These are phyloP conservation scores for Neofusicoccum kwambonambiense DNA, from an alignment of 2,329 filamentous ascomycete genomes.

Conservation along the genomic window DNA sequence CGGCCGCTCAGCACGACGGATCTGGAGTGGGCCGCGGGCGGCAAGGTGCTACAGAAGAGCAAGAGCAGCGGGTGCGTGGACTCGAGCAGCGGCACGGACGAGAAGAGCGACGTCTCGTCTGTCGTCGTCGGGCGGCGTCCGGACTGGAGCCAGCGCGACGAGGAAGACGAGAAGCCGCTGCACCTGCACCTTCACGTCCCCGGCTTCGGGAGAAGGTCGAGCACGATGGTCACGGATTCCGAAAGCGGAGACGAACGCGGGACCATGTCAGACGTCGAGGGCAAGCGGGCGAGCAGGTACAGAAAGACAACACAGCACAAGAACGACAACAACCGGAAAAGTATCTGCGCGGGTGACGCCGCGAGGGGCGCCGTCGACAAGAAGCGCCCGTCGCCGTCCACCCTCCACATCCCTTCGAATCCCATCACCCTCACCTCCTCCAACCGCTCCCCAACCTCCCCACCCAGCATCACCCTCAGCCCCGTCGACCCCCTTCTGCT, in stretches of 20 bases:
- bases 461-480: neutral
- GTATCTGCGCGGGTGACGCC: neutral
- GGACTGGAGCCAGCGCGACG: slow-evolving; percentile 7
- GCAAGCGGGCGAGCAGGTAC: neutral
- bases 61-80: neutral
- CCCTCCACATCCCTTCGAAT: neutral
- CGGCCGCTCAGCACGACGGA: neutral
- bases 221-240: neutral
- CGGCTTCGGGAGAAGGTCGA: neutral
- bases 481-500: neutral
- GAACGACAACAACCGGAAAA: neutral
- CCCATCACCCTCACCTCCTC: neutral
- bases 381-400: neutral
- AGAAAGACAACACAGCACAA: neutral
- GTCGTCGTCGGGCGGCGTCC: neutral
- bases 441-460: neutral
- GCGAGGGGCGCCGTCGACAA: neutral
- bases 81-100: neutral
- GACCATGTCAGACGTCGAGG: neutral
- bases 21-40: neutral
- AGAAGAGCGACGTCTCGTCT: neutral
- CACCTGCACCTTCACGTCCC: neutral
- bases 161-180: neutral
- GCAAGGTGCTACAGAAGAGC: neutral
- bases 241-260: neutral